Evolutionary conservation across 805 yeast genomes (phyloP).

Genomic region (Kuraishia molischiana): DNA sequence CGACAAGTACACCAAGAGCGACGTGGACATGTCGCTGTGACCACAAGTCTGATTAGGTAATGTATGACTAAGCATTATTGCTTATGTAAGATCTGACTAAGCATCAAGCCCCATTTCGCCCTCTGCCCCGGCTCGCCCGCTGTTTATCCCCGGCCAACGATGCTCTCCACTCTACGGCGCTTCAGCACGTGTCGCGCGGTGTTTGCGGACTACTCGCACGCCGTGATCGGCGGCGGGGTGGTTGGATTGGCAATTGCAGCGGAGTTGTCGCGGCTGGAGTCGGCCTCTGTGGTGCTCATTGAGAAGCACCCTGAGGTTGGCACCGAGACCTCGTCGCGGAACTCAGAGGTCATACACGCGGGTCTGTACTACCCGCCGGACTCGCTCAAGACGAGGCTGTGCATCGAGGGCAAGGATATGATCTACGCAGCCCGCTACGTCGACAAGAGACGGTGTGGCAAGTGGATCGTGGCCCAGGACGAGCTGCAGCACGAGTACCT

Average conservation of each 20-base stretch:
- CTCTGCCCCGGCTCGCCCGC: background rate
- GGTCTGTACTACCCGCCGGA: slow-evolving; percentile 74
- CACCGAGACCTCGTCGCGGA: slow-evolving; percentile 77
- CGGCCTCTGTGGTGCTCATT: slow-evolving; percentile 47
- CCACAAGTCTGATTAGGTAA: too few species aligned
- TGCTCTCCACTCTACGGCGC: too few species aligned
- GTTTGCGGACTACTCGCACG: slow-evolving; percentile 4
- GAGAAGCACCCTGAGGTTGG: slow-evolving; percentile 65
- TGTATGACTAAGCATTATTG: too few species aligned
- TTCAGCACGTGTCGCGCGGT: background rate
- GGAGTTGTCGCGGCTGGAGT: slow-evolving; percentile 38
- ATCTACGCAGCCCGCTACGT: slow-evolving; percentile 47
- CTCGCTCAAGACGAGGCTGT: slow-evolving; percentile 57
- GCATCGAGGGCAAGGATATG: slow-evolving; percentile 65
- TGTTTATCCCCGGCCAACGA: background rate
- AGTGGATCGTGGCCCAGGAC: slow-evolving; percentile 81
- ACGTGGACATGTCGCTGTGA: background rate
- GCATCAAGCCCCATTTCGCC: background rate
- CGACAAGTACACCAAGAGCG: slow-evolving; percentile 4
- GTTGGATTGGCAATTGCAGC: slow-evolving; percentile 80
- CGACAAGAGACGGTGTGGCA: slow-evolving; percentile 58
- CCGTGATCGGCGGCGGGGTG: slow-evolving; percentile 73
- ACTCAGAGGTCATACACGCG: slow-evolving; percentile 90
- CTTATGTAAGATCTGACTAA: too few species aligned
- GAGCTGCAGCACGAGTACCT: slow-evolving; percentile 54